A percentile compares a stretch with the other conserved stretches of the same genome.
These are phyloP conservation scores for Capronia epimyces DNA, from an alignment of 2,329 filamentous ascomycete genomes.

Conservation along the genomic window DNA sequence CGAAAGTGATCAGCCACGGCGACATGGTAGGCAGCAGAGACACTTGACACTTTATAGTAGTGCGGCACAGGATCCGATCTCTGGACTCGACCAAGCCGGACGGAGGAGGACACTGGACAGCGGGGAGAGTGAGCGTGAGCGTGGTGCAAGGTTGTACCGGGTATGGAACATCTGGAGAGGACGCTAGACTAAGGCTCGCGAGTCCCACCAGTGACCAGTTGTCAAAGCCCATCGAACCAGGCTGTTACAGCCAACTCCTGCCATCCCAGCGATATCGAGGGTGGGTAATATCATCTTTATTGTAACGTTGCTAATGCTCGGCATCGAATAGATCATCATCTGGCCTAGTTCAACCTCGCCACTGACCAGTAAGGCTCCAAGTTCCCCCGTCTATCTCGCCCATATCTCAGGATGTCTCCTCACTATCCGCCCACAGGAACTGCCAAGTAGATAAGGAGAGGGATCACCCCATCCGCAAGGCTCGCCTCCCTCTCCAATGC, in stretches of 20 bases:
- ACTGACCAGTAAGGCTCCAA: not conserved
- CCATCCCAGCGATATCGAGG: not conserved
- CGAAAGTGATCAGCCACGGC: conserved; percentile 23
- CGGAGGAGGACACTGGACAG: not conserved
- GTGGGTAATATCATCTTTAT: not conserved
- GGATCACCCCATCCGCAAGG: not conserved
- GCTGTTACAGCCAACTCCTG: not conserved
- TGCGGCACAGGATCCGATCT: not conserved
- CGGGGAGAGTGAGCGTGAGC: not conserved
- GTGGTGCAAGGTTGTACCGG: not conserved
- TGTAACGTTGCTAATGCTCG: not conserved
- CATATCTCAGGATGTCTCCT: not conserved
- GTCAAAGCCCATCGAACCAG: not conserved
- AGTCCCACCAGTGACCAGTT: not conserved
- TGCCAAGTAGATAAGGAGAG: conserved; percentile 3
- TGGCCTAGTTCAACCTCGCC: not conserved
- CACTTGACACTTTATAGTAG: conserved; percentile 9
- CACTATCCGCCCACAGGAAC: not conserved
- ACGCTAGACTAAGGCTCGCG: not conserved
- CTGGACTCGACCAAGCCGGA: not conserved
- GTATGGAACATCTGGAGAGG: too few relatives aligned
- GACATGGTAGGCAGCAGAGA: conserved; percentile 18
- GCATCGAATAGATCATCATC: not conserved
- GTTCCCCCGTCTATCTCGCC: not conserved
- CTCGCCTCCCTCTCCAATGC: conserved; percentile 2